phyloP scores from a whole-genome alignment of 306 rosid species.

The Canavalia gladiata region DNA sequence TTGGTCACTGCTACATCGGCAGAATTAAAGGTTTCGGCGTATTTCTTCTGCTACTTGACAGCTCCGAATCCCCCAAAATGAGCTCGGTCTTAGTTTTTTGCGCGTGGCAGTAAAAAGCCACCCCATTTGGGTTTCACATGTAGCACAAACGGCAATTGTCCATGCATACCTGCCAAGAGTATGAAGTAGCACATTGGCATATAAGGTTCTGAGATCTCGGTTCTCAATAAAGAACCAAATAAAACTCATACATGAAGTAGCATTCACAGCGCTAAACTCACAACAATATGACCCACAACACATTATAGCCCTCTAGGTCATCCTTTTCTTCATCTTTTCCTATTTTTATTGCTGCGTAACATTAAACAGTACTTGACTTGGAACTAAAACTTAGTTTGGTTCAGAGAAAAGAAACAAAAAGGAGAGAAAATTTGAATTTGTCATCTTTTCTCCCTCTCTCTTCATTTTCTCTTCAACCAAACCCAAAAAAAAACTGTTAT shows the following conservation, averaged over 20 bases:
- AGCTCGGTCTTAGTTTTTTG: slow-evolving; percentile 70
- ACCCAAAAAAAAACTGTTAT: too few species aligned
- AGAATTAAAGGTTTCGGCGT: slow-evolving; percentile 34
- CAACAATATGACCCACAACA: neutral
- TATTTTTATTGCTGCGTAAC: slow-evolving; percentile 9
- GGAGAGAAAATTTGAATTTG: too few species aligned
- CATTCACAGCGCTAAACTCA: neutral
- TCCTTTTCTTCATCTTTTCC: neutral
- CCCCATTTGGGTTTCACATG: slow-evolving; percentile 81
- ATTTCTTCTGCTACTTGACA: slow-evolving; percentile 77
- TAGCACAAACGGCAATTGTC: slow-evolving; percentile 75
- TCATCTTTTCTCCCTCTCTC: too few species aligned
- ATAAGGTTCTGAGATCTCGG: slow-evolving; percentile 39
- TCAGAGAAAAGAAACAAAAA: too few species aligned
- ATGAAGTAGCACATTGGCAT: slow-evolving; percentile 27
- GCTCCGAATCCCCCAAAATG: slow-evolving; percentile 90
- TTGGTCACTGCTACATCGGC: slow-evolving; percentile 8
- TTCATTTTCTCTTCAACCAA: too few species aligned
- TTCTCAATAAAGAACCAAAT: slow-evolving; percentile 16
- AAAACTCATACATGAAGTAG: slow-evolving; percentile 28
- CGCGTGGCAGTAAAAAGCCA: slow-evolving; percentile 89
- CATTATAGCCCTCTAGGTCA: neutral
- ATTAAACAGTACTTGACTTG: neutral
- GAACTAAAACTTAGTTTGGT: neutral
- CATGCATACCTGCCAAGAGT: slow-evolving; percentile 81